Percentiles rank a stretch among this genome's conserved stretches.
phyloP scores from a whole-genome alignment of 257 asterid species.

The Datura wrightii region DNA sequence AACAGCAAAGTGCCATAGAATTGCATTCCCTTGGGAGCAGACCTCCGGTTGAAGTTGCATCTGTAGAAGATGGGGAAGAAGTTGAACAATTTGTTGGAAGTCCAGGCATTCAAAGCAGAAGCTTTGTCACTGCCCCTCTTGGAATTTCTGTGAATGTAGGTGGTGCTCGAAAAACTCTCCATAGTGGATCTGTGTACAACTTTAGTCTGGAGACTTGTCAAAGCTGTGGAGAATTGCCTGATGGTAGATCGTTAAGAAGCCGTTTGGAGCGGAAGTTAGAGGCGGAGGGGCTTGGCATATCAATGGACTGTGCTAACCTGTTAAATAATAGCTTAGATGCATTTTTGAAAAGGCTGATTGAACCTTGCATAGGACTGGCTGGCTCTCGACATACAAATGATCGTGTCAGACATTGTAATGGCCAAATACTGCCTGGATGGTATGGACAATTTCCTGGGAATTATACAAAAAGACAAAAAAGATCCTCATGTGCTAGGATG shows the following conservation, averaged over 20 bases:
- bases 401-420: slow-evolving; percentile 34
- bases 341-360: slow-evolving; percentile 67
- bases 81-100: slow-evolving; percentile 75
- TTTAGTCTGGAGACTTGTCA: slow-evolving; percentile 47
- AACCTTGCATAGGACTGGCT: slow-evolving; percentile 67
- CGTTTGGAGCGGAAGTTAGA: slow-evolving; percentile 68
- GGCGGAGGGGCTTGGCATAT: slow-evolving; percentile 66
- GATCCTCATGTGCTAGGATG: slow-evolving; percentile 42
- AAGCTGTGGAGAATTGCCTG: slow-evolving; percentile 60
- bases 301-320: slow-evolving; percentile 69
- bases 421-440: slow-evolving; percentile 36
- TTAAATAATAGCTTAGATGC: slow-evolving; percentile 69
- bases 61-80: slow-evolving; percentile 91
- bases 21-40: slow-evolving; percentile 73
- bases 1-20: slow-evolving; percentile 79
- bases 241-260: slow-evolving; percentile 51
- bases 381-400: slow-evolving; percentile 41
- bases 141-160: slow-evolving; percentile 60
- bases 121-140: slow-evolving; percentile 73
- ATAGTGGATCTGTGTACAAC: slow-evolving; percentile 36
- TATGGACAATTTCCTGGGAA: slow-evolving; percentile 36
- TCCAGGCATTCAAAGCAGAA: slow-evolving; percentile 54
- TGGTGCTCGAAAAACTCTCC: slow-evolving; percentile 47
- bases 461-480: slow-evolving; percentile 32
- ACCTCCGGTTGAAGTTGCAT: slow-evolving; percentile 60